Evolutionary conservation across 306 rosid genomes (phyloP), one percentile per base, ranked within the genome.

Genomic region (Coriaria nepalensis): DNA sequence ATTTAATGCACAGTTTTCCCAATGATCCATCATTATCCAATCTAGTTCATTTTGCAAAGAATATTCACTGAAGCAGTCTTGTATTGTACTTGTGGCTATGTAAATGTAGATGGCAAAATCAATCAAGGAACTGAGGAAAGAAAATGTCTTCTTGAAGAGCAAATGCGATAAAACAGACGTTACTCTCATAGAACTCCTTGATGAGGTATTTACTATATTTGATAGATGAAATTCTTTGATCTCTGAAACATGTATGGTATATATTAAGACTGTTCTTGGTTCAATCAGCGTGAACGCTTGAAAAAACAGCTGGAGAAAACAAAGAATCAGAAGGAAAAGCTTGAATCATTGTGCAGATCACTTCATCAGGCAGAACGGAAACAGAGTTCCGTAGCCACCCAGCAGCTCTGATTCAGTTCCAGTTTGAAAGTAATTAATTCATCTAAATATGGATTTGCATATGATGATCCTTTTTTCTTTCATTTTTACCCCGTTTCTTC

Each of bases 331-430:
- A 90, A 90, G 56, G 92, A 74, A 44, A 90, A 68, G 64, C 88
- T 90, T 0, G 97, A 84, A 62, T 84, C 95, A 0, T 50, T 90
- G 67, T 90, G 97, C 68, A 60, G 95, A 51, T 90, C 81, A 2
- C 95, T 90, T 53, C 94, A 77, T 53, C 94, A 77, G 69, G 97
- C 95, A 45, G 97, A 90, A 62, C 78, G 95, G 81, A 90, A 81
- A 60, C 82, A 73, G 33, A 73, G 38, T 70, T 74, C 61, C 10
- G 47, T 60, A 2, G 83, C 69, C 53, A 70, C 75, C 75, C 80
- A 74, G 68, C 63, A 74, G 56, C 70, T 60, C 75, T 6, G 78
- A 57, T 53, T 64, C 82, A 13, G 68, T 55, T 68, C 54, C 69
- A 34, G 60, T 42, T 43, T 74, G 84, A 74, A 60, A 13, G 29